These are phyloP conservation scores for Tolypocladium nubicola DNA, from an alignment of 2,329 filamentous ascomycete genomes.

Conservation along the genomic window DNA sequence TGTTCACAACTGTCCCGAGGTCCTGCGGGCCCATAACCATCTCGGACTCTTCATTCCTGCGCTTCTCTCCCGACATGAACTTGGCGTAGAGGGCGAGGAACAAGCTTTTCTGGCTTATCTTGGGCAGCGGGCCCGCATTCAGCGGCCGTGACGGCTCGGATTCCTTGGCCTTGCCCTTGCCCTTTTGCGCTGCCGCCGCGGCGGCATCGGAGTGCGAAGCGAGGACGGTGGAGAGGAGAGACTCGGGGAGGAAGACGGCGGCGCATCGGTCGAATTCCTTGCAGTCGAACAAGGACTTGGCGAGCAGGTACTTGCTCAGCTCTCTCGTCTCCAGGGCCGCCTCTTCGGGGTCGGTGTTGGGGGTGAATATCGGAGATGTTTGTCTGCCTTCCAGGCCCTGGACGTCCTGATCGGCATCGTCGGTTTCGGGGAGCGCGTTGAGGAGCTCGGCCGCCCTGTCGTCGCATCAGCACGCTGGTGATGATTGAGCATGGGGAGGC, in stretches of 20 bases:
- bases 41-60: conserved; percentile 91
- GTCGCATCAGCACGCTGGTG: conserved; percentile 1
- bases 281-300: conserved; percentile 91
- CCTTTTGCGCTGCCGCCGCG: conserved; percentile 31
- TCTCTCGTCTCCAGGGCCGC: conserved; percentile 68
- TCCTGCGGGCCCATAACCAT: conserved; percentile 95
- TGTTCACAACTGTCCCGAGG: conserved; percentile 73
- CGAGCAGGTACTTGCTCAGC: conserved; percentile 73
- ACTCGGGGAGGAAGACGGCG: conserved; percentile 75
- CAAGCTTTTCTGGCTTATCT: conserved; percentile 78
- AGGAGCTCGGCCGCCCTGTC: conserved; percentile 87
- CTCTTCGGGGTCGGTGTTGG: conserved; percentile 60
- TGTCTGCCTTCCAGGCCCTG: conserved; percentile 21
- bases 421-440: conserved; percentile 61
- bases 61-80: conserved; percentile 87
- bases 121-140: conserved; percentile 29
- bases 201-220: conserved; percentile 31
- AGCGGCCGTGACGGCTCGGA: conserved; percentile 10
- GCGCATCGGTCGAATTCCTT: conserved; percentile 91
- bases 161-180: conserved; percentile 48
- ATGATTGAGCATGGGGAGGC: background rate
- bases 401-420: conserved; percentile 40
- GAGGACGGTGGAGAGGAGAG: conserved; percentile 59
- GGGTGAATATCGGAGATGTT: conserved; percentile 37
- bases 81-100: conserved; percentile 91